Percentiles rank a stretch among this genome's conserved stretches.
Conservation (phyloP, 768 basidiomycete species). For the Mrakia blollopis region DNA sequence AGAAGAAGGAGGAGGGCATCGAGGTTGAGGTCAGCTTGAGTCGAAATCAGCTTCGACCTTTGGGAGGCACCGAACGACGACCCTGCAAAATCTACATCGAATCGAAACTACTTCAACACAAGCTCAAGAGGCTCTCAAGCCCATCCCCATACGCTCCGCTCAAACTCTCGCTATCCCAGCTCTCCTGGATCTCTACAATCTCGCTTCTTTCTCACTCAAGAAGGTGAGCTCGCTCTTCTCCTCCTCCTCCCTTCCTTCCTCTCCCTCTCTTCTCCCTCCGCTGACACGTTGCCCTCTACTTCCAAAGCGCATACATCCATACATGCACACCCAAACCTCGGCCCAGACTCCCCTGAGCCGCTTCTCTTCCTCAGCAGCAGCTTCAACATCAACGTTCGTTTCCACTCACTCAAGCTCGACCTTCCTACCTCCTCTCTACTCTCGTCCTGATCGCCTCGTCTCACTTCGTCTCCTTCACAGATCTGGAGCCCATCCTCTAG, state of each 20-base stretch:
- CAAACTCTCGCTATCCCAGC: neutral
- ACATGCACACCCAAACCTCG: neutral
- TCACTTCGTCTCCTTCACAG: neutral
- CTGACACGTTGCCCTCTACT: neutral
- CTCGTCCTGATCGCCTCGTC: neutral
- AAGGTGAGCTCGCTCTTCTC: neutral
- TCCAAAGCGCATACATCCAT: neutral
- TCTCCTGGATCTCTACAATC: neutral
- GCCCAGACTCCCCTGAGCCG: neutral
- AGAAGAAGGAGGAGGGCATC: neutral
- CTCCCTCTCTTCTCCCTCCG: neutral
- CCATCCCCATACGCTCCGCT: neutral
- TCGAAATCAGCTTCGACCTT: neutral
- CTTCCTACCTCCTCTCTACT: too few species aligned
- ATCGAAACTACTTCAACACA: too few species aligned
- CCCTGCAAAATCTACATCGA: too few species aligned
- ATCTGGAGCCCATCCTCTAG: neutral
- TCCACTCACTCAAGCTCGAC: neutral
- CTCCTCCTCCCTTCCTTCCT: neutral
- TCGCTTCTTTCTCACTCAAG: too few species aligned
- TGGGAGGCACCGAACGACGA: neutral
- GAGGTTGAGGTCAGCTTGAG: neutral
- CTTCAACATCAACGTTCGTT: neutral
- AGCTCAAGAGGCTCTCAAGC: too few species aligned
- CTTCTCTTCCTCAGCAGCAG: neutral